phyloP scores from a whole-genome alignment of 2,329 filamentous ascomycete genomes.

The Trichoderma polysporum region DNA sequence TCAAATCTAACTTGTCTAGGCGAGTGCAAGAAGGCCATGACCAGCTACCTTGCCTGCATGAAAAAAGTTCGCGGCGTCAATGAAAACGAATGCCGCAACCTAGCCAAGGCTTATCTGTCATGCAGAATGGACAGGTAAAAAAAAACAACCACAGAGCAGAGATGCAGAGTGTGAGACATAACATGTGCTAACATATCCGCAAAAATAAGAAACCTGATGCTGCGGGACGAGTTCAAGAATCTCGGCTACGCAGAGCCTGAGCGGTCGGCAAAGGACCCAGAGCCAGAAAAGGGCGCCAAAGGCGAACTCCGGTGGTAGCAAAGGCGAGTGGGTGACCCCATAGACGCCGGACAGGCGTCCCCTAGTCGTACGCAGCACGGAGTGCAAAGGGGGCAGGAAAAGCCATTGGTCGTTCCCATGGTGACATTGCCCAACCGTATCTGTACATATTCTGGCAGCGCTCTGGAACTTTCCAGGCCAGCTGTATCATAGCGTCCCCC shows the following conservation, averaged over 20 bases:
- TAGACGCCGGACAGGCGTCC: slow-evolving; percentile 1
- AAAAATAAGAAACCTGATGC: slow-evolving; percentile 79
- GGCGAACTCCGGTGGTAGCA: slow-evolving; percentile 40
- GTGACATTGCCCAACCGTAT: slow-evolving; percentile 17
- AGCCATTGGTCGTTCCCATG: slow-evolving; percentile 14
- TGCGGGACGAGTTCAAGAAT: slow-evolving; percentile 91
- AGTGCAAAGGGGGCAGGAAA: slow-evolving; percentile 9
- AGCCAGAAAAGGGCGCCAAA: slow-evolving; percentile 39
- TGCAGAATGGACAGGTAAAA: slow-evolving; percentile 93
- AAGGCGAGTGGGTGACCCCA: slow-evolving; percentile 6
- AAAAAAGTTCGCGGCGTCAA: slow-evolving; percentile 82
- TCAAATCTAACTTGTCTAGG: slow-evolving; percentile 47
- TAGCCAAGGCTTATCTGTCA: slow-evolving; percentile 84
- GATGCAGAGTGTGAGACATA: slow-evolving; percentile 15
- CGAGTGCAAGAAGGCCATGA: slow-evolving; percentile 91
- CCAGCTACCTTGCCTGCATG: slow-evolving; percentile 80
- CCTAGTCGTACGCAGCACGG: background rate
- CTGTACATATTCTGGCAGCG: slow-evolving; percentile 13
- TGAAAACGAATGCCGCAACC: slow-evolving; percentile 75
- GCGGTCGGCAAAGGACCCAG: slow-evolving; percentile 25
- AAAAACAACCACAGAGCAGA: background rate
- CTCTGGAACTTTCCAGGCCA: slow-evolving; percentile 20
- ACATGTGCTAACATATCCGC: slow-evolving; percentile 4
- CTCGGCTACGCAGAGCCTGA: slow-evolving; percentile 64
- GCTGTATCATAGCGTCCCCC: slow-evolving; percentile 14